These are phyloP conservation scores for Mortierella sp. DNA, from an alignment of 371 early-diverging fungal genomes.

Conservation along the genomic window DNA sequence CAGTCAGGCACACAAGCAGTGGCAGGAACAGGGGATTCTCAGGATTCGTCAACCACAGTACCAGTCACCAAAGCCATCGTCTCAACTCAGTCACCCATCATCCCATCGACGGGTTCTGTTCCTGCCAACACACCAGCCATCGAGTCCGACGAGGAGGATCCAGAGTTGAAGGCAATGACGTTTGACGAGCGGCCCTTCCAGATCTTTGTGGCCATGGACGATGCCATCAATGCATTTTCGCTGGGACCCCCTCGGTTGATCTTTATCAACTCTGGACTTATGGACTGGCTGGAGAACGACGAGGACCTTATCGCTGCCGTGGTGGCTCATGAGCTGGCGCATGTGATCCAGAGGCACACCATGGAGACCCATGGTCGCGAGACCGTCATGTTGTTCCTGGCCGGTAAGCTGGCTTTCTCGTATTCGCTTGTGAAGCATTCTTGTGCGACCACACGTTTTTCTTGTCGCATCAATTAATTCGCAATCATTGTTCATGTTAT, in stretches of 20 bases:
- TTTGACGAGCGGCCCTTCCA: slow-evolving; percentile 53
- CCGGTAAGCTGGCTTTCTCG: slow-evolving; percentile 23
- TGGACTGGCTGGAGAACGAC: slow-evolving; percentile 65
- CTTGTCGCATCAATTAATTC: background rate
- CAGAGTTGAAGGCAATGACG: slow-evolving; percentile 26
- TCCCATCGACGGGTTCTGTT: background rate
- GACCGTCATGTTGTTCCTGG: slow-evolving; percentile 50
- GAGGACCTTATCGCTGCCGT: slow-evolving; percentile 69
- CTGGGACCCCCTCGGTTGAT: slow-evolving; percentile 47
- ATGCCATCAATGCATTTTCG: slow-evolving; percentile 44
- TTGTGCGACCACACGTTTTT: background rate
- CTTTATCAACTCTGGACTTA: slow-evolving; percentile 64
- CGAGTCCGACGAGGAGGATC: slow-evolving; percentile 19
- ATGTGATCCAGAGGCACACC: slow-evolving; percentile 72
- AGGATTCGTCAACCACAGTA: background rate
- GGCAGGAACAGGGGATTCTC: background rate
- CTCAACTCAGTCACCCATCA: slow-evolving; percentile 24
- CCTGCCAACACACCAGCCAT: background rate
- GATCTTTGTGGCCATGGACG: slow-evolving; percentile 48
- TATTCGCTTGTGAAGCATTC: background rate
- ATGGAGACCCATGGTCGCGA: slow-evolving; percentile 69
- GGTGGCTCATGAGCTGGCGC: slow-evolving; percentile 74
- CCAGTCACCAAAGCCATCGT: slow-evolving; percentile 31
- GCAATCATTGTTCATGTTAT: background rate
- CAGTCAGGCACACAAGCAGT: background rate